Base-by-base conservation (phyloP, 2,329 filamentous ascomycete species). In the Ceratocystiopsis brevicomis region DNA sequence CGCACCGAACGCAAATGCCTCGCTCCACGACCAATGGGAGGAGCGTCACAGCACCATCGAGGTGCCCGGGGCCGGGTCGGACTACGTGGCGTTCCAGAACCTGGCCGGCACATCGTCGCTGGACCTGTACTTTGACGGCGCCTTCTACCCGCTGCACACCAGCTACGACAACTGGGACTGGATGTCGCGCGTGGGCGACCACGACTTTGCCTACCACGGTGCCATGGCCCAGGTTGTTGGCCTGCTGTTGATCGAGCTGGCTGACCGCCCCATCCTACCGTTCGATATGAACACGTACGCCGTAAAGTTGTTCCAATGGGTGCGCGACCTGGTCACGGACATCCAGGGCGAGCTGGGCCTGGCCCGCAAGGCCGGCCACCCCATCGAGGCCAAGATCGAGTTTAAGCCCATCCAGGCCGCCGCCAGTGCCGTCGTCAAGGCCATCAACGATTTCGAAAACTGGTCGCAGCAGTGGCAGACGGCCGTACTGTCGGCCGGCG, bases 81-180 rank as follows among this genome's bases (percentile, higher is more conserved):
- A 96, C 59, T 90, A 84, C 53, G 81, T 86, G 3, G 76, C 86
- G 2, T 98, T 96, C 59, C 88, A 93, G 59, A 75, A 88, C 56
- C 82, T 96, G 41, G 85, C 84, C 1, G 90, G 90, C 42, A 86
- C 78, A 9, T 88, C 85, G 38, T 87, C 82, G 12, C 67, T 98
- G 44, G 86, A 96, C 57, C 73, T 98, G 50, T 71, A 74, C 25
- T 96, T 98, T 55, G 60, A 53, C 33, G 48, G 45, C 10, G 41
- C 48, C 12, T 45, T 42, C 32, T 45, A 43, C 36, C 84, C 87
- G 0, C 76, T 78, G 42, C 78, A 86, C 59, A 87, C 81, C 47
- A 90, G 81, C 60, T 92, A 93, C 60, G 88, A 96, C 56, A 92
- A 77, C 43, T 87, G 82, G 52, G 79, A 86, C 38, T 88, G 85